phyloP scores from a whole-genome alignment of 345 rosid species.

The Moringa oleifera region DNA sequence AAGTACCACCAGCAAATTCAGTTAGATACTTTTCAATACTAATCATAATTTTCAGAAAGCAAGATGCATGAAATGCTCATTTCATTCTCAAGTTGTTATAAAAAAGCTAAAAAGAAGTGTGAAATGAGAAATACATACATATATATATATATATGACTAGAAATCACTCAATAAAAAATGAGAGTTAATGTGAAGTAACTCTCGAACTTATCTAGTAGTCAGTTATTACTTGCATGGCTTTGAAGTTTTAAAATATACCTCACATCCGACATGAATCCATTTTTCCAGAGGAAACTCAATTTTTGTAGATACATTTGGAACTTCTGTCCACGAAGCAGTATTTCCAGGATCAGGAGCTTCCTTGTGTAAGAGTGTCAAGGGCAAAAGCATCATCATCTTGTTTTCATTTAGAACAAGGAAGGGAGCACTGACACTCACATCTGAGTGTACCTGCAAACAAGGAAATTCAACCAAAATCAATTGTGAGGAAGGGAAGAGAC shows the following conservation, averaged over 20 bases:
- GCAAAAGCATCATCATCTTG: conserved; percentile 53
- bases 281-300: conserved; percentile 46
- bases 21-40: too few species aligned
- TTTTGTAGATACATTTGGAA: conserved; percentile 33
- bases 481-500: neutral
- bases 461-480: conserved; percentile 3
- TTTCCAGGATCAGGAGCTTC: conserved; percentile 40
- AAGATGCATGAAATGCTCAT: too few species aligned
- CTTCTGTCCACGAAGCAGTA: conserved; percentile 31
- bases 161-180: too few species aligned
- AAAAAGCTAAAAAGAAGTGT: too few species aligned
- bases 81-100: neutral
- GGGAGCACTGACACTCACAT: conserved; percentile 41
- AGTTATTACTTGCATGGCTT: neutral
- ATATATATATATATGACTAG: too few species aligned
- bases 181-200: neutral
- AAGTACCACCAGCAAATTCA: too few species aligned
- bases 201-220: neutral
- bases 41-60: too few species aligned
- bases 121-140: too few species aligned
- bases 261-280: conserved; percentile 78
- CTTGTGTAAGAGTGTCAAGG: conserved; percentile 33
- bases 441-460: conserved; percentile 40
- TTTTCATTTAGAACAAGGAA: conserved; percentile 59
- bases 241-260: conserved; percentile 29